Base-by-base conservation (phyloP, 2,329 filamentous ascomycete species). In the Fusarium sp. region DNA sequence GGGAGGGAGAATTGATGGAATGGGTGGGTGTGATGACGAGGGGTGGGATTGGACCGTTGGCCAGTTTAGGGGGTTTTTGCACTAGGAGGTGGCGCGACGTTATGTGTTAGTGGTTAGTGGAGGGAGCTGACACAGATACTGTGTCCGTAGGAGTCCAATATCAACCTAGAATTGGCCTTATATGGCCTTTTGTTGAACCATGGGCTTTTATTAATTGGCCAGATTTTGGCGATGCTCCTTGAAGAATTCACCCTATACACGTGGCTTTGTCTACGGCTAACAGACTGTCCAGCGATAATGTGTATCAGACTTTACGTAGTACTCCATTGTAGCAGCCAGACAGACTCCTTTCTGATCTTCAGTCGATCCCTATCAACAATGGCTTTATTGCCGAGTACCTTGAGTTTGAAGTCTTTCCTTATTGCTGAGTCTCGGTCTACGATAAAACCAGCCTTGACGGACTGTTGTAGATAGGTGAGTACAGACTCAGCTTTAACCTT, bases 11-110 rank as follows among this genome's bases (percentile, higher is more conserved):
- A 31, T 49, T 64, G 24, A 51, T 53, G 51, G 62, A 53, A 57
- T 63, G 59, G 56, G 53, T 63, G 58, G 47, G 55, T 19, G 19
- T 19, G 60, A 61, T 64, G 61, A 62, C 24, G 61, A 64, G 36
- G 53, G 45, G 53, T 52, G 35, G 61, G 40, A 49, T 46, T 47
- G 39, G 53, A 48, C 38, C 40, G 45, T 42, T 51, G 5, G 47
- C 51, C 54, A 53, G 58, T 61, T 64, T 55, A 54, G 65, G 62
- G 60, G 49, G 63, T 19, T 54, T 19, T 39, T 39, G 42, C 43
- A 34, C 46, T 35, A 51, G 22, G 53, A 60, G 38, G 59, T 64
- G 54, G 54, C 60, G 54, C 46, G 56, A 44, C 53, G 31, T 35
- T 53, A 42, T 31, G 42, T 19, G 15, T 24, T 6, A 6, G n/a